These are phyloP conservation scores for Fusarium begoniae DNA, from an alignment of 2,329 filamentous ascomycete genomes.

Conservation along the genomic window DNA sequence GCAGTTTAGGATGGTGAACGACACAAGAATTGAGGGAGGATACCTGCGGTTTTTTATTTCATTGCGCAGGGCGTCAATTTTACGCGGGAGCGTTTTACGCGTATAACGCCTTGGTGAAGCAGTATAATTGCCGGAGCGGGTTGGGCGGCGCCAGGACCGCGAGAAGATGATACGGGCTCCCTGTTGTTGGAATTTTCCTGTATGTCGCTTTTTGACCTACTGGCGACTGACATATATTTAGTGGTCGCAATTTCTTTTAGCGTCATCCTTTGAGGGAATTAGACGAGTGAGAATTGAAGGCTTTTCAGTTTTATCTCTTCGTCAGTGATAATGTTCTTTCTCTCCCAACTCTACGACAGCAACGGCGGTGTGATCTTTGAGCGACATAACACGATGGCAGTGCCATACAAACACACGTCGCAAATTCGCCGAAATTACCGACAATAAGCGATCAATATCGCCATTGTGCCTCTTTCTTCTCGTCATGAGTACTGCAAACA, in stretches of 20 bases:
- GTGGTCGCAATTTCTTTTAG: conserved; percentile 74
- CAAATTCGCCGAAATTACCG: background rate
- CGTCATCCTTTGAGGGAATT: conserved; percentile 77
- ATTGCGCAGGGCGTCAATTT: fast-evolving
- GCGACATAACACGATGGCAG: background rate
- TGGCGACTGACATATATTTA: conserved; percentile 56
- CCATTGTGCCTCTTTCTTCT: background rate
- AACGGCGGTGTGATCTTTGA: background rate
- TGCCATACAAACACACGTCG: background rate
- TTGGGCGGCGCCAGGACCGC: conserved; percentile 79
- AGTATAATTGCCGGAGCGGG: conserved; percentile 74
- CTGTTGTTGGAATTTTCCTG: too few species aligned
- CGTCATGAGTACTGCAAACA: background rate
- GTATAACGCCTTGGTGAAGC: conserved; percentile 73
- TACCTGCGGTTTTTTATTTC: fast-evolving
- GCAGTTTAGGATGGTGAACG: fast-evolving
- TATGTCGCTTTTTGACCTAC: conserved; percentile 47
- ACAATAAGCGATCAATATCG: background rate
- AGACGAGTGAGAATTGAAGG: fast-evolving
- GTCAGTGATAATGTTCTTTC: fast-evolving
- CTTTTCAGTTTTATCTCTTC: too few species aligned
- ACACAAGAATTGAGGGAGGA: background rate
- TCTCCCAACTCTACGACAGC: background rate
- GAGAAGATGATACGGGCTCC: conserved; percentile 69
- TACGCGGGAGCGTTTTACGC: background rate